Base-by-base conservation (phyloP, 257 asterid genomes). In the Galeopsis tetrahit region DNA sequence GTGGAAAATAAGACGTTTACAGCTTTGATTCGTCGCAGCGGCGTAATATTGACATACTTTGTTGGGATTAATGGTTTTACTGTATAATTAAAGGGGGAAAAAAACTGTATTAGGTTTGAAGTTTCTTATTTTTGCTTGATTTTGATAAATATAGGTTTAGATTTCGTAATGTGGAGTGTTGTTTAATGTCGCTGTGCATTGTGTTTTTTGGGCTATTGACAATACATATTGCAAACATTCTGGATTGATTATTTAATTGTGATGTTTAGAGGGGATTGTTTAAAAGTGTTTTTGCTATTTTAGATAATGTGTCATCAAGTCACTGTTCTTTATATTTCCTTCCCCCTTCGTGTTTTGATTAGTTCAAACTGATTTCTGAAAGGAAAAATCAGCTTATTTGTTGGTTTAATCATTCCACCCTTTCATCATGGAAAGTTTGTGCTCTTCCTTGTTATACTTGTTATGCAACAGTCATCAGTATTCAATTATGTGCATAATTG, bases 381-480 rank as follows among this genome's bases (percentile, higher is more conserved):
- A n/a, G 56, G 56, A 49, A 49, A 4, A n/a, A n/a, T 21, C 61
- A 17, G 61, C 11, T 17, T 17, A 17, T 6, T 28, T 68, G 10
- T 36, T 66, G 42, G 33, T 52, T 68, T 68, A 3, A 17, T n/a
- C n/a, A n/a, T n/a, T n/a, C n/a, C n/a, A n/a, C n/a, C n/a, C n/a
- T n/a, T n/a, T n/a, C n/a, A n/a, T 28, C 42, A 31, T 66, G 68
- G 52, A 59, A 33, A 35, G 17, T 13, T 48, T 65, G 57, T 65
- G 28, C 31, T 59, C 21, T 31, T 32, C 10, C 43, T 36, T 43
- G 53, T 8, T 14, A 6, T 63, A 8, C 32, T 69, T 21, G 17
- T 10, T 48, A 40, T 51, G 33, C 69, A 8, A 7, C 49, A 5
- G 7, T 70, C 11, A 31, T 36, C 7, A 11, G 36, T 38, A 55